Conservation (phyloP, 2,329 filamentous ascomycete species). For the Cercospora nicotianae region DNA sequence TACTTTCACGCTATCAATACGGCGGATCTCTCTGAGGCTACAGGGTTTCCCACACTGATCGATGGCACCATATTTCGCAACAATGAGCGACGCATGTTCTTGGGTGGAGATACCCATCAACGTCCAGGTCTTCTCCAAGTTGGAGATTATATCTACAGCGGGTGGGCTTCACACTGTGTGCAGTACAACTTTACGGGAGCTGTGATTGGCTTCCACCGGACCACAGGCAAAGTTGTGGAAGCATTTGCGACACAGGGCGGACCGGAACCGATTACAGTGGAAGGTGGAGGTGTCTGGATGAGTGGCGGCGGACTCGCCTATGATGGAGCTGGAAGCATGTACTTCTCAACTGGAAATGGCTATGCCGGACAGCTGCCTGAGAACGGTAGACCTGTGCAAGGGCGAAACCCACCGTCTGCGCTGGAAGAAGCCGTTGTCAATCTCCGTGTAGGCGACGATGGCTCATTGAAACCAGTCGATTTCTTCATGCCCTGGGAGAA, state of each 20-base stretch:
- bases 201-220: conserved; percentile 10
- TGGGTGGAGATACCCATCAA: conserved; percentile 14
- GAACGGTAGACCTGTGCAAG: conserved; percentile 10
- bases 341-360: conserved; percentile 15
- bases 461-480: conserved; percentile 10
- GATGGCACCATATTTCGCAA: conserved; percentile 11
- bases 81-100: conserved; percentile 9
- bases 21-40: conserved; percentile 8
- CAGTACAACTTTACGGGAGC: conserved; percentile 18
- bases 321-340: conserved; percentile 17
- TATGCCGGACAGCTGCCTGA: conserved; percentile 13
- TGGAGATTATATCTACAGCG: conserved; percentile 17
- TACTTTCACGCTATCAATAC: conserved; percentile 18
- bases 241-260: conserved; percentile 14
- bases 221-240: conserved; percentile 12
- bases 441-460: conserved; percentile 3
- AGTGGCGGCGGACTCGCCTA: conserved; percentile 16
- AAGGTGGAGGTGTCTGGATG: conserved; percentile 17
- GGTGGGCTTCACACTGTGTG: conserved; percentile 15
- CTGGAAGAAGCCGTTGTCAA: conserved; percentile 17
- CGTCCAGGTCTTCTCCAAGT: conserved; percentile 16
- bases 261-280: conserved; percentile 5
- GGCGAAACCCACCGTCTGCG: conserved; percentile 12
- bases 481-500: conserved; percentile 20
- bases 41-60: conserved; percentile 8